Base-by-base conservation (phyloP, 2,329 filamentous ascomycete species). In the Xylaria sp. region DNA sequence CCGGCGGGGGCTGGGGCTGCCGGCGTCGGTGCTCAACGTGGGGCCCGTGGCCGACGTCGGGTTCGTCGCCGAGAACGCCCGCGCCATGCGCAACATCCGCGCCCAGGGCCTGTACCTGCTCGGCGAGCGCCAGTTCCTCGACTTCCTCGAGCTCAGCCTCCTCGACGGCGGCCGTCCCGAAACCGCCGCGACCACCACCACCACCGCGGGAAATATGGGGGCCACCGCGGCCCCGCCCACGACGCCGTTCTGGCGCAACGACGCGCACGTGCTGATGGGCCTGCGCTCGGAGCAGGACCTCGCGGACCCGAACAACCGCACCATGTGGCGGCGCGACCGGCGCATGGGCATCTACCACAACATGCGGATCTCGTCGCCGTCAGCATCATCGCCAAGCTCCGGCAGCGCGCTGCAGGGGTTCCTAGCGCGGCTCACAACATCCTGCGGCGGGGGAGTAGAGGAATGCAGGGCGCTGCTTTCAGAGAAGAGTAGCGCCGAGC, bases 11-110 rank as follows among this genome's bases (percentile, higher is more conserved):
- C 60, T 61, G 11, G 70, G 71, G 2, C 61, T 73, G 1, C 64
- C 72, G 1, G 74, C 71, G 4, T 66, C 67, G 0, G 58, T 61
- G 4, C 64, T 77, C 7, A 66, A 76, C 54, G 65, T 77, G 29
- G 71, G 74, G 2, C 58, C 62, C 1, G 59, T 78, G 17, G 46
- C 52, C 3, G 63, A 62, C 29, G 57, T 67, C 37, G 66, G 66
- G 9, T 67, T 60, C 42, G 64, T 68, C 2, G 63, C 64, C 1
- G 64, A 65, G 24, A 63, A 65, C 21, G 48, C 56, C n/a, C 55
- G 57, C 18, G 61, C 60, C 8, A 61, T 57, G 52, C 56, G 62
- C 40, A 66, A 60, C 22, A 56, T 65, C 13, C 62, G 56, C 16
- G 42, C 61, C 6, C 60, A 63, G 26, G 62, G 62, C 2, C 48